Base-by-base conservation (phyloP, 2,329 filamentous ascomycete species). In the Cordyceps fumosorosea region DNA sequence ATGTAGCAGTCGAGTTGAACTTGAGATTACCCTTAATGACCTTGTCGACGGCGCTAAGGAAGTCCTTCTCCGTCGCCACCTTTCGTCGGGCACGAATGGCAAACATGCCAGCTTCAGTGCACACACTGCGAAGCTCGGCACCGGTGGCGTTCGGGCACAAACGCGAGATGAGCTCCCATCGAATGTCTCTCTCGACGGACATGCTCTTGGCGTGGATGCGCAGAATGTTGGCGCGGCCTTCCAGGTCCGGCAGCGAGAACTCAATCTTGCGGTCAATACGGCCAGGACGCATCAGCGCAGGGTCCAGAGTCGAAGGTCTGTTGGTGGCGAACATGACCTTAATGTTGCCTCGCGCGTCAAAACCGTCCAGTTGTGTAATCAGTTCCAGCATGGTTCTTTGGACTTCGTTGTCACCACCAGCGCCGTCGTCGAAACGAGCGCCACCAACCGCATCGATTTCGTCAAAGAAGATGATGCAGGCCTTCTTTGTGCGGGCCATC, bases 311-410 rank as follows among this genome's bases (percentile, higher is more conserved):
- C 4, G 92, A 96, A 3, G 93, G 93, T 75, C 93, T 84, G 83
- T 98, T 98, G 74, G 93, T 98, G 63, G 93, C 93, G 72, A 98
- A 98, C 93, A 98, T 98, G 77, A 98, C 93, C 79, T 98, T 98
- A 83, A 98, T 98, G 77, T 98, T 98, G 75, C 93, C 93, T 75
- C 93, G 85, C 55, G 92, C 90, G 73, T 98, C 93, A 80, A 98
- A 98, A 66, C 93, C 93, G 72, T 98, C 93, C 53, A 98, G 83
- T 76, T 98, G 93, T 40, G 93, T 98, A 72, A 98, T 98, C 59
- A 98, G 83, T 74, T 98, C 93, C 82, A 98, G 79, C 93, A 98
- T 98, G 67, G 93, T 98, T 80, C 93, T 84, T 77, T 98, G 93
- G 7, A 98, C 93, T 76, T 98, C 93, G 73, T 98, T 98, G 77